Conservation (phyloP, 257 asterid genomes). For the Solanum megistacrolobum region DNA sequence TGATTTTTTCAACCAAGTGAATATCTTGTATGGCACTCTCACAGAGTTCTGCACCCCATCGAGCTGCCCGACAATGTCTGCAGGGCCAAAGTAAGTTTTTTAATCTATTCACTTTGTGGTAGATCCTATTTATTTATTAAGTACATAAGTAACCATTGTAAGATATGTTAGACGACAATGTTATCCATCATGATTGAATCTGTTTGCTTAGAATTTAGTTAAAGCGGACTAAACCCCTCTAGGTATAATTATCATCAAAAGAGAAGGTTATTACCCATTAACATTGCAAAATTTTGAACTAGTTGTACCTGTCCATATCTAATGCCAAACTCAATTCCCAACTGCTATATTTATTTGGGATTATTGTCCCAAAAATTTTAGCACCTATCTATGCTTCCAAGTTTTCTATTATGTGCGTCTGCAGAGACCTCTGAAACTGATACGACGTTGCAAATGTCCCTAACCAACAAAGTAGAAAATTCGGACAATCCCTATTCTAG, state of each 20-base stretch:
- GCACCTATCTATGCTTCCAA: neutral
- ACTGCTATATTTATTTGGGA: neutral
- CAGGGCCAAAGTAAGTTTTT: slow-evolving; percentile 78
- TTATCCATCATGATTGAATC: neutral
- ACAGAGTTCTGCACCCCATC: slow-evolving; percentile 86
- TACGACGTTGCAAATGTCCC: neutral
- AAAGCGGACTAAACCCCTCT: neutral
- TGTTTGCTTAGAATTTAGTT: neutral
- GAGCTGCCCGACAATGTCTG: slow-evolving; percentile 90
- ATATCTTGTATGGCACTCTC: slow-evolving; percentile 85
- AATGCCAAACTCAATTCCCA: neutral
- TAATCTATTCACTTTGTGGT: neutral
- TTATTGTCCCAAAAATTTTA: neutral
- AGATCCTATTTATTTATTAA: neutral
- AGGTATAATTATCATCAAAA: neutral
- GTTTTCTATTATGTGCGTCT: neutral
- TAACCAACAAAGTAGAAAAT: neutral
- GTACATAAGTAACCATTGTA: neutral
- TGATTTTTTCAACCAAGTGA: slow-evolving; percentile 92
- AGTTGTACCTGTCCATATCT: neutral
- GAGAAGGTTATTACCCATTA: neutral
- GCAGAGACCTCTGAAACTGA: neutral
- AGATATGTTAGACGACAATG: neutral
- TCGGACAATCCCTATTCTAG: neutral
- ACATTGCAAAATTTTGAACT: neutral